Evolutionary conservation across 331 rosid species (phyloP).

Genomic region (Saraca asoca): DNA sequence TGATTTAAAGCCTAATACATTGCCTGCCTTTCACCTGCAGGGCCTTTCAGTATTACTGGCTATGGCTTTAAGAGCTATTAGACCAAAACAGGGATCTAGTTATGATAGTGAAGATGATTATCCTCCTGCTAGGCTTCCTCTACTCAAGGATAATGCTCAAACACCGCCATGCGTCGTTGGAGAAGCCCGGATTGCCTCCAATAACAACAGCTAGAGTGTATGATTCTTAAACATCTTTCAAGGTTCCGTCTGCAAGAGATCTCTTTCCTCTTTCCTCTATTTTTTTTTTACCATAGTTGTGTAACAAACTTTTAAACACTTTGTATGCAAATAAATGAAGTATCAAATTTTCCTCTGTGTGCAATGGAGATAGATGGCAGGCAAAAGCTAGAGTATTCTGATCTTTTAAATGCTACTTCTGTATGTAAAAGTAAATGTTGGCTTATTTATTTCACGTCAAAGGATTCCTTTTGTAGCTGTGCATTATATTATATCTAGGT

Average conservation of each 20-base stretch:
- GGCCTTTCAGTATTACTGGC: constrained; percentile 46
- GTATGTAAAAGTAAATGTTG: background rate
- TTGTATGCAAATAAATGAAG: constrained; percentile 16
- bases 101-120: constrained; percentile 43
- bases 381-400: constrained; percentile 1
- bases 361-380: background rate
- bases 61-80: constrained; percentile 37
- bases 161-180: constrained; percentile 20
- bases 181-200: constrained; percentile 25
- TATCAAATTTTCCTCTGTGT: background rate
- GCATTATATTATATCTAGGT: no score
- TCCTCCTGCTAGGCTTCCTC: constrained; percentile 39
- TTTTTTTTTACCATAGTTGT: background rate
- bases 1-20: background rate
- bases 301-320: background rate
- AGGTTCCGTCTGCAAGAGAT: background rate
- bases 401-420: no score
- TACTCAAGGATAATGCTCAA: constrained; percentile 30
- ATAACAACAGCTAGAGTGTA: constrained; percentile 33
- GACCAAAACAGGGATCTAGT: constrained; percentile 16
- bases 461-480: no score
- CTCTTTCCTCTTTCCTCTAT: background rate
- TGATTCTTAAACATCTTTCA: background rate
- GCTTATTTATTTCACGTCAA: background rate
- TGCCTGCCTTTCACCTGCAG: constrained; percentile 28